Conservation (phyloP, 345 rosid genomes). For the Pugionium cornutum region DNA sequence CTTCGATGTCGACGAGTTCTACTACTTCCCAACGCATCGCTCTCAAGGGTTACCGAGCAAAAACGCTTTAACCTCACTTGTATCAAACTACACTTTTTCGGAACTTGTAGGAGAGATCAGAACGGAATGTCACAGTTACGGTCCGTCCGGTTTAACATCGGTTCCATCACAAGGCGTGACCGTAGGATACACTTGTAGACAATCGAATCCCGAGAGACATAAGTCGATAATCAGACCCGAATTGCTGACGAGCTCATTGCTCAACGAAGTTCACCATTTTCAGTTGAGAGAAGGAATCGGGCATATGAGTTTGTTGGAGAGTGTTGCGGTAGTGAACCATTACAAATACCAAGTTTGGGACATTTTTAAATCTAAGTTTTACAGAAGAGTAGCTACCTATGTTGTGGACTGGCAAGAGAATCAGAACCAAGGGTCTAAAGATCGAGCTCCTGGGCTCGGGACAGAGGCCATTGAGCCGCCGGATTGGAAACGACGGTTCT, state of each 20-base stretch:
- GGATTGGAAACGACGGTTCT: slow-evolving; percentile 76
- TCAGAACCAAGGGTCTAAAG: slow-evolving; percentile 87
- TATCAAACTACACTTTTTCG: slow-evolving; percentile 69
- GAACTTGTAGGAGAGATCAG: slow-evolving; percentile 65
- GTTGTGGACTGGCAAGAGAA: slow-evolving; percentile 94
- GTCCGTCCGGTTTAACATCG: slow-evolving; percentile 82
- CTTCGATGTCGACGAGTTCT: slow-evolving; percentile 96
- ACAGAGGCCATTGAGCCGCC: slow-evolving; percentile 84
- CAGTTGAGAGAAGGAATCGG: slow-evolving; percentile 56
- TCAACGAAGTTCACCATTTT: slow-evolving; percentile 92
- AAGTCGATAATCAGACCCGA: slow-evolving; percentile 78
- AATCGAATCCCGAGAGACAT: slow-evolving; percentile 82
- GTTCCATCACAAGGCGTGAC: slow-evolving; percentile 80
- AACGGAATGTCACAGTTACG: slow-evolving; percentile 86
- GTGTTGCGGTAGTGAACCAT: slow-evolving; percentile 71
- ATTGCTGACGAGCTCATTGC: slow-evolving; percentile 59
- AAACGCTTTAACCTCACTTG: slow-evolving; percentile 57
- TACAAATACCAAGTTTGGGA: slow-evolving; percentile 99
- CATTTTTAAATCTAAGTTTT: slow-evolving; percentile 81
- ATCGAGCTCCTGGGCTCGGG: slow-evolving; percentile 92
- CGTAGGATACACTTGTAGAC: slow-evolving; percentile 86
- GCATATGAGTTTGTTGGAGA: slow-evolving; percentile 66
- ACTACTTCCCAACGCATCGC: slow-evolving; percentile 62
- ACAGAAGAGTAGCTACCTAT: slow-evolving; percentile 88
- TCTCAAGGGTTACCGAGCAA: slow-evolving; percentile 47